A percentile compares a stretch with the other conserved stretches of the same genome.
These are phyloP conservation scores for Xylaria arbuscula DNA, from an alignment of 2,329 filamentous ascomycete species.

Conservation along the genomic window DNA sequence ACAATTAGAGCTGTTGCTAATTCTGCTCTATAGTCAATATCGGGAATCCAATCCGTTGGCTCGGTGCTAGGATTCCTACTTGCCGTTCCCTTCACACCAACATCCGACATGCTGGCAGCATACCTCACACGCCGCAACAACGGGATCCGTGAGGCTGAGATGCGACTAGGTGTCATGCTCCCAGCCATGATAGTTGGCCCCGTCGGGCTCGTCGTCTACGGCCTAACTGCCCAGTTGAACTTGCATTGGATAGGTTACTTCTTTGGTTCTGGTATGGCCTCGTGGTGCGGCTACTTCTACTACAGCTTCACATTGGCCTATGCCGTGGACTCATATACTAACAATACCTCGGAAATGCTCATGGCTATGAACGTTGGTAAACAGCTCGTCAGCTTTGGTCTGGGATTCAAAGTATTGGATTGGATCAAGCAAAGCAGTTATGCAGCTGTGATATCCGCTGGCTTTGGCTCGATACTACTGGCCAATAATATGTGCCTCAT, in stretches of 20 bases:
- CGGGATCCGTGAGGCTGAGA: constrained; percentile 58
- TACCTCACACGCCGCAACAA: constrained; percentile 54
- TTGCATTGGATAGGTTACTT: constrained; percentile 62
- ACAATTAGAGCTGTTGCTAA: constrained; percentile 13
- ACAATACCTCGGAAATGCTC: constrained; percentile 71
- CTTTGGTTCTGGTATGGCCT: constrained; percentile 59
- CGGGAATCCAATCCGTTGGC: constrained; percentile 48
- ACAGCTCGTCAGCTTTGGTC: constrained; percentile 65
- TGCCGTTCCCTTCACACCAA: constrained; percentile 52
- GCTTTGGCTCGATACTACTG: constrained; percentile 60
- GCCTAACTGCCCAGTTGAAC: constrained; percentile 52
- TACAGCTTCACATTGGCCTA: constrained; percentile 70
- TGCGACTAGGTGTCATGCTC: constrained; percentile 53
- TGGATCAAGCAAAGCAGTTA: constrained; percentile 64
- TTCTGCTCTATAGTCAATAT: constrained; percentile 41
- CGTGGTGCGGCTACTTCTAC: constrained; percentile 64
- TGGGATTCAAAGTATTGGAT: constrained; percentile 61
- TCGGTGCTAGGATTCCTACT: constrained; percentile 54
- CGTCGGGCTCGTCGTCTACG: constrained; percentile 54
- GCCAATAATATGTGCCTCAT: constrained; percentile 61
- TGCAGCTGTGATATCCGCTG: constrained; percentile 62
- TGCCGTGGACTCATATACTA: constrained; percentile 68
- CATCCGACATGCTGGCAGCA: constrained; percentile 54
- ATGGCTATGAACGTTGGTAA: constrained; percentile 70
- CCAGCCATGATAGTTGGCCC: constrained; percentile 51